These are phyloP conservation scores for Wickerhamiella parazyma DNA, from an alignment of 805 yeast species.

Conservation along the genomic window DNA sequence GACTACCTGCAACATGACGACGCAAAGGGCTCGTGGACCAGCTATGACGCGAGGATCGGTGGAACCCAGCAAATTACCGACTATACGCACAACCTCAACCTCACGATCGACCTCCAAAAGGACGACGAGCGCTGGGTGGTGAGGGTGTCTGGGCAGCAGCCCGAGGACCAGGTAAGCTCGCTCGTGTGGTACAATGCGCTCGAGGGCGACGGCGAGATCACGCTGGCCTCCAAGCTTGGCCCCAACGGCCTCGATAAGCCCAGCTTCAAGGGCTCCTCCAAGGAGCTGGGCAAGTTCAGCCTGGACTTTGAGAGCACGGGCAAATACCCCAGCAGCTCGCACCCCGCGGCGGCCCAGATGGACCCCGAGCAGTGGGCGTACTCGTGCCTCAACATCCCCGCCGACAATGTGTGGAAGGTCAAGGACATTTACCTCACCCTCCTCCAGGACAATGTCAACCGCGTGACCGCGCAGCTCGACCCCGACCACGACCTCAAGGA, in stretches of 20 bases:
- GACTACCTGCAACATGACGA: slow-evolving; percentile 60
- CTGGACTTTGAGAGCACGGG: slow-evolving; percentile 48
- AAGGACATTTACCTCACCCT: slow-evolving; percentile 58
- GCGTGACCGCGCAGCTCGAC: slow-evolving; percentile 27
- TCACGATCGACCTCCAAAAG: slow-evolving; percentile 67
- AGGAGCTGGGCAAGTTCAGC: slow-evolving; percentile 54
- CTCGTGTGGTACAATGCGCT: slow-evolving; percentile 68
- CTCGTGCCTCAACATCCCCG: slow-evolving; percentile 55
- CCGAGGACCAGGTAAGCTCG: slow-evolving; percentile 34
- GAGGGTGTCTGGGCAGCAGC: slow-evolving; percentile 53
- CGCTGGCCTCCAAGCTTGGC: slow-evolving; percentile 20
- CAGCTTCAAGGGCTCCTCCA: slow-evolving; percentile 38
- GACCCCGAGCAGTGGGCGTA: slow-evolving; percentile 41
- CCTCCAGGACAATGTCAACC: slow-evolving; percentile 53
- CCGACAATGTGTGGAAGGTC: slow-evolving; percentile 62
- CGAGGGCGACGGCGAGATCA: slow-evolving; percentile 40
- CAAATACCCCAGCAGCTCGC: slow-evolving; percentile 33
- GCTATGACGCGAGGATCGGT: slow-evolving; percentile 76
- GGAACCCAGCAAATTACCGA: slow-evolving; percentile 71
- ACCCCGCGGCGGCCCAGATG: slow-evolving; percentile 31
- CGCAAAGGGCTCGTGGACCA: slow-evolving; percentile 68
- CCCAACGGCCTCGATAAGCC: slow-evolving; percentile 24
- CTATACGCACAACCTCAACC: slow-evolving; percentile 42
- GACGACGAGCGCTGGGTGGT: slow-evolving; percentile 67
- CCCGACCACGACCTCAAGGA: slow-evolving; percentile 18